Evolutionary conservation across 345 rosid genomes (phyloP).

Genomic region (Eucalyptus erythrocorys): DNA sequence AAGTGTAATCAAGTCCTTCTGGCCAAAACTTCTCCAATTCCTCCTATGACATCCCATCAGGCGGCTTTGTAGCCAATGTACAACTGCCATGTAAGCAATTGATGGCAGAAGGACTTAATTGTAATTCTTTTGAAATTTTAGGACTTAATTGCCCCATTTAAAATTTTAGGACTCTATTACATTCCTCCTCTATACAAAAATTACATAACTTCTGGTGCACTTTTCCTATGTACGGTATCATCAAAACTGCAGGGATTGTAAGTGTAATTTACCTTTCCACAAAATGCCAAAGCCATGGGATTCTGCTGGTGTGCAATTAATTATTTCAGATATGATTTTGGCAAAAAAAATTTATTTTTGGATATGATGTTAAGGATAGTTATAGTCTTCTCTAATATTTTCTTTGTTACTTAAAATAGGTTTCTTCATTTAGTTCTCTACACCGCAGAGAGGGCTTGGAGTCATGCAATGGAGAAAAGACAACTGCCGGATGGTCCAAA

Average conservation of each 20-base stretch:
- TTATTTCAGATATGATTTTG: neutral
- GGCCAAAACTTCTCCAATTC: neutral
- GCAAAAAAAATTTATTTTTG: neutral
- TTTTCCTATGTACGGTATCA: neutral
- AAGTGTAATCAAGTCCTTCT: neutral
- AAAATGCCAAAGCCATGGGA: neutral
- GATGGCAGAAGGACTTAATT: neutral
- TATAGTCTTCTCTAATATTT: neutral
- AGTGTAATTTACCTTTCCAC: neutral
- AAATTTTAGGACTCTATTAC: neutral
- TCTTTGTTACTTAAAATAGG: constrained; percentile 35
- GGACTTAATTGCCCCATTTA: neutral
- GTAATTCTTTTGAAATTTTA: neutral
- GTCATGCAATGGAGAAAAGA: constrained; percentile 99
- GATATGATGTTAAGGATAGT: neutral
- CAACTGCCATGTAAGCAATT: neutral
- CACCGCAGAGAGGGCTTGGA: constrained; percentile 96
- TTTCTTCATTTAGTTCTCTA: constrained; percentile 88
- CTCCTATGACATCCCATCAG: neutral
- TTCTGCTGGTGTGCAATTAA: neutral
- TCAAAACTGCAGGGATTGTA: neutral
- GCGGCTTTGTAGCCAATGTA: neutral
- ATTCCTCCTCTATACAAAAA: neutral
- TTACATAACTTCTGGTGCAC: neutral
- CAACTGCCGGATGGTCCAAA: constrained; percentile 94